A percentile compares a stretch with the other conserved stretches of the same genome.
These are phyloP conservation scores for Aspergillus luchuensis DNA, from an alignment of 2,329 filamentous ascomycete species.

Conservation along the genomic window DNA sequence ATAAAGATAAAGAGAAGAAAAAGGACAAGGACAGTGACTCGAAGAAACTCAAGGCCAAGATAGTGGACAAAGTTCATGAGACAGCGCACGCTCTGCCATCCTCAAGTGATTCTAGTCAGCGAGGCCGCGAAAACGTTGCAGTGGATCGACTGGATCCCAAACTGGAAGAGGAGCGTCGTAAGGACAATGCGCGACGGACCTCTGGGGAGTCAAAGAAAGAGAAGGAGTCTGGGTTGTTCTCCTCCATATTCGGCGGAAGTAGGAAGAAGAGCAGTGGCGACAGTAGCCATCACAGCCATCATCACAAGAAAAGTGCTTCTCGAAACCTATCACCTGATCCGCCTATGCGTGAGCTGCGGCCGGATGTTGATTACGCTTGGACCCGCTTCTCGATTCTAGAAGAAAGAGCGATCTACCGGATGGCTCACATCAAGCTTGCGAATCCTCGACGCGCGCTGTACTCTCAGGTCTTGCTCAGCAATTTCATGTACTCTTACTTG, in stretches of 20 bases:
- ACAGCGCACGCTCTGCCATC: constrained; percentile 80
- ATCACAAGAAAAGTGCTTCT: constrained; percentile 71
- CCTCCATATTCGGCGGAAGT: constrained; percentile 84
- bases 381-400: constrained; percentile 92
- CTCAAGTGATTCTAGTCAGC: constrained; percentile 70
- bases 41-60: constrained; percentile 59
- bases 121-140: constrained; percentile 76
- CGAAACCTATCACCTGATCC: constrained; percentile 80
- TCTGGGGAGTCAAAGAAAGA: constrained; percentile 74
- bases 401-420: constrained; percentile 94
- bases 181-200: constrained; percentile 74
- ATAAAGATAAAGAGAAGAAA: constrained; percentile 60
- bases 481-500: constrained; percentile 99
- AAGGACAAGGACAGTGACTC: constrained; percentile 69
- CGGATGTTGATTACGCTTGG: constrained; percentile 95
- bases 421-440: constrained; percentile 99
- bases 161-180: constrained; percentile 70
- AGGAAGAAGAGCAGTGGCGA: constrained; percentile 87
- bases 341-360: constrained; percentile 69
- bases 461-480: constrained; percentile 93
- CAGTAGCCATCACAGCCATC: constrained; percentile 38
- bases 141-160: constrained; percentile 78
- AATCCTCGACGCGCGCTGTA: constrained; percentile 89
- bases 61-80: constrained; percentile 62
- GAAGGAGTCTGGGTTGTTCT: constrained; percentile 84